Percentiles rank a stretch among this genome's conserved stretches.
These are phyloP conservation scores for Cyanophora paradoxa DNA, from an alignment of 78 protist species.

Conservation along the genomic window DNA sequence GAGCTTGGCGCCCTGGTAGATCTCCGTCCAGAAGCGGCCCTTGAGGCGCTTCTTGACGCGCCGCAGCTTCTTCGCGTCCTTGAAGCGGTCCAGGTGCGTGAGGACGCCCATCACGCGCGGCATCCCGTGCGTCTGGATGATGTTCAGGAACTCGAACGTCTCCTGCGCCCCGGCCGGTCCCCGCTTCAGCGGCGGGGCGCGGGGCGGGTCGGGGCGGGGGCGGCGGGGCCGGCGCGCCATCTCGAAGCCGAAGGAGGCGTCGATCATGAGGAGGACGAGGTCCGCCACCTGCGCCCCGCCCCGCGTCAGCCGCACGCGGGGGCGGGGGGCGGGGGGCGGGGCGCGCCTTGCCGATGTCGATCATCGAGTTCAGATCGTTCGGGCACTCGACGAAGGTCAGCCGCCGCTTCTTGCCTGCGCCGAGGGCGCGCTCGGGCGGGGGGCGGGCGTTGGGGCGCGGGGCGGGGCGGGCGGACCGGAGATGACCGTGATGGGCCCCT, in stretches of 20 bases:
- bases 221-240: constrained; percentile 57
- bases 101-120: constrained; percentile 93
- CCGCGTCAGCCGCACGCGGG: not conserved
- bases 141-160: constrained; percentile 97
- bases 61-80: constrained; percentile 60
- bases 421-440: not conserved
- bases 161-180: no score
- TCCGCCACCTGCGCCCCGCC: constrained; percentile 91
- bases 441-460: not conserved
- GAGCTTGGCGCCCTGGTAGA: constrained; percentile 94
- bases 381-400: constrained; percentile 93
- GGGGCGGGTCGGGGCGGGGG: not conserved
- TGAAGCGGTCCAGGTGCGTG: constrained; percentile 92
- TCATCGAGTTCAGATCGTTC: constrained; percentile 93
- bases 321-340: not conserved
- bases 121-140: constrained; percentile 94
- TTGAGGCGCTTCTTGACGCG: constrained; percentile 79
- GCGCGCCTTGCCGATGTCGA: constrained; percentile 87
- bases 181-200: not conserved
- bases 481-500: constrained; percentile 90
- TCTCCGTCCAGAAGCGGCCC: constrained; percentile 92
- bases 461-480: constrained; percentile 15
- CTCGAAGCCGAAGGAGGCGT: constrained; percentile 93
- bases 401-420: constrained; percentile 53
- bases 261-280: constrained; percentile 89